Percentiles rank a stretch among this genome's conserved stretches.
Evolutionary conservation across 768 basidiomycete genomes (phyloP).

Genomic region (Lactarius trivialis): DNA sequence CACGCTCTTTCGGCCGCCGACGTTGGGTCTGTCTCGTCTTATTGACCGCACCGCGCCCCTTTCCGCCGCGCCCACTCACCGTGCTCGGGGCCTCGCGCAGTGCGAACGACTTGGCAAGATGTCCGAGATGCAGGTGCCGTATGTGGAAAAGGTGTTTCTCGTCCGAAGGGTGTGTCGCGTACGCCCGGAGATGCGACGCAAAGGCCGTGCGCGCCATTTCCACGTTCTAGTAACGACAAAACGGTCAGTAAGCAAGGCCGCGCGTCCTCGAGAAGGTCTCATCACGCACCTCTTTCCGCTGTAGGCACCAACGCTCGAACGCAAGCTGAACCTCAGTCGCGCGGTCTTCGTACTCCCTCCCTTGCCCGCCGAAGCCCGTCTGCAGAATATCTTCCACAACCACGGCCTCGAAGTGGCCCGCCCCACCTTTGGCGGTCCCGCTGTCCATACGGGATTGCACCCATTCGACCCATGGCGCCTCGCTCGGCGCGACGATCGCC

Average conservation of each 20-base stretch:
- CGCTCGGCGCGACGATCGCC: slow-evolving; percentile 84
- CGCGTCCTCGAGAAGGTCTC: not conserved
- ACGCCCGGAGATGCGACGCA: slow-evolving; percentile 89
- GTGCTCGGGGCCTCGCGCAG: slow-evolving; percentile 73
- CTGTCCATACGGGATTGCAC: slow-evolving; percentile 76
- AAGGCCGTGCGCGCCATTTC: slow-evolving; percentile 78
- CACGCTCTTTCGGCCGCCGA: slow-evolving; percentile 16
- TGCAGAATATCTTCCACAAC: slow-evolving; percentile 64
- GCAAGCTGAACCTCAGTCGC: slow-evolving; percentile 95
- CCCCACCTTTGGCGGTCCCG: slow-evolving; percentile 32
- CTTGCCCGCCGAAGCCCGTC: slow-evolving; percentile 82
- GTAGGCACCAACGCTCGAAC: slow-evolving; percentile 90
- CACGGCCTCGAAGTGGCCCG: slow-evolving; percentile 51
- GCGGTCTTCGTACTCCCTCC: slow-evolving; percentile 72
- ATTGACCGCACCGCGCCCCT: slow-evolving; percentile 18
- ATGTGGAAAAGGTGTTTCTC: slow-evolving; percentile 98
- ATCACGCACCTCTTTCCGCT: slow-evolving; percentile 54
- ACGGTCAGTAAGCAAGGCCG: not conserved
- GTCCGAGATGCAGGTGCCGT: slow-evolving; percentile 88
- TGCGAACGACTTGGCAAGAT: slow-evolving; percentile 88
- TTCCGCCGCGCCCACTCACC: slow-evolving; percentile 26
- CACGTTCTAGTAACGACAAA: slow-evolving; percentile 49
- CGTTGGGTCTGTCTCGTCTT: slow-evolving; percentile 1
- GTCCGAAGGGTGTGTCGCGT: slow-evolving; percentile 90
- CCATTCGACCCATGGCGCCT: slow-evolving; percentile 88